A percentile compares a stretch with the other conserved stretches of the same genome.
Conservation (phyloP, 352 stramenopile species). For the Phytophthora agathidicida region DNA sequence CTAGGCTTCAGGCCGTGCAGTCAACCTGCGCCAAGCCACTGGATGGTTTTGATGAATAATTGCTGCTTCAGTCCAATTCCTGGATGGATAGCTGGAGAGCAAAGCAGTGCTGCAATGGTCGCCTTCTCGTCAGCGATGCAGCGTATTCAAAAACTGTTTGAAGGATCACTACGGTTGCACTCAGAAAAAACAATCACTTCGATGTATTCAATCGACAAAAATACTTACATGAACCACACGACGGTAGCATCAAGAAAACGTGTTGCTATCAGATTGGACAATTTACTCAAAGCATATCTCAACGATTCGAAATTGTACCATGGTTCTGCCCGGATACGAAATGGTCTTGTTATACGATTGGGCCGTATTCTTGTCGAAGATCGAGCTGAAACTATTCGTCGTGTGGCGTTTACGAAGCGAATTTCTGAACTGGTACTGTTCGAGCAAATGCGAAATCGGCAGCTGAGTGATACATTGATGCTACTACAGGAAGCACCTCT, state of each 20-base stretch:
- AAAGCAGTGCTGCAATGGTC: neutral
- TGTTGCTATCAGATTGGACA: constrained; percentile 12
- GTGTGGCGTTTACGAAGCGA: constrained; percentile 32
- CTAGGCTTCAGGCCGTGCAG: constrained; percentile 28
- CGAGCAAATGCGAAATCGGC: constrained; percentile 3
- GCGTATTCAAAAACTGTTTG: constrained; percentile 16
- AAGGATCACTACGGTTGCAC: neutral
- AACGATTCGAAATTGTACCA: constrained; percentile 15
- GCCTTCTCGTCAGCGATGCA: constrained; percentile 9
- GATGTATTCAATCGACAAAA: constrained; percentile 19
- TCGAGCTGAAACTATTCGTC: constrained; percentile 40
- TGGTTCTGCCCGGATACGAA: constrained; percentile 10
- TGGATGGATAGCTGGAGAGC: constrained; percentile 20
- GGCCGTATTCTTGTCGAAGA: constrained; percentile 37
- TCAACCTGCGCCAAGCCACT: neutral
- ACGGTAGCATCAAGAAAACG: constrained; percentile 9
- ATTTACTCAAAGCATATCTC: constrained; percentile 14
- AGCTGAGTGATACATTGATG: constrained; percentile 20
- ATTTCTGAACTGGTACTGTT: constrained; percentile 21
- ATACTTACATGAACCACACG: constrained; percentile 11
- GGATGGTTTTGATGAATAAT: constrained; percentile 9
- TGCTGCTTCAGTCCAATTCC: constrained; percentile 16
- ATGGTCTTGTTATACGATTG: constrained; percentile 19
- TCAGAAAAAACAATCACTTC: neutral
- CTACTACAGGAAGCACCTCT: constrained; percentile 19